These are phyloP conservation scores for Monosporascus cannonballus DNA, from an alignment of 2,329 filamentous ascomycete genomes.

Conservation along the genomic window DNA sequence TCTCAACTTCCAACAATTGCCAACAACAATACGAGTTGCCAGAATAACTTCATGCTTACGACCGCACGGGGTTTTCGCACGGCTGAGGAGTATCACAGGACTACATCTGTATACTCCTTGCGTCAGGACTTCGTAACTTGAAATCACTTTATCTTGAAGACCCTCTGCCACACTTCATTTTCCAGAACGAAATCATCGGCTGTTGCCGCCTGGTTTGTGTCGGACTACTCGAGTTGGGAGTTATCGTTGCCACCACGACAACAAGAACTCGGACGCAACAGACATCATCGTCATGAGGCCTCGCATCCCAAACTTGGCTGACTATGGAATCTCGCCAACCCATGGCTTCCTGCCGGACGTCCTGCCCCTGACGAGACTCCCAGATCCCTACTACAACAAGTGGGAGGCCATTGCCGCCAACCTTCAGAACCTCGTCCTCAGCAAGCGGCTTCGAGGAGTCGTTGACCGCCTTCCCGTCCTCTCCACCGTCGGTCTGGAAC, in stretches of 20 bases:
- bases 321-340: conserved; percentile 73
- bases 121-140: conserved; percentile 44
- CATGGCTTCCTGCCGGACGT: conserved; percentile 86
- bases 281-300: conserved; percentile 43
- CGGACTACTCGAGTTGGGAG: too few relatives aligned
- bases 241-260: too few relatives aligned
- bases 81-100: conserved; percentile 59
- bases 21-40: conserved; percentile 1
- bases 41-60: conserved; percentile 29
- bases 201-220: too few relatives aligned
- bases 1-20: neutral
- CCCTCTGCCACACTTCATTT: conserved; percentile 3
- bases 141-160: neutral
- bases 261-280: too few relatives aligned
- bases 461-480: conserved; percentile 79
- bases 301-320: conserved; percentile 56
- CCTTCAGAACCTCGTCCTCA: conserved; percentile 80
- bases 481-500: conserved; percentile 72
- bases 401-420: conserved; percentile 88
- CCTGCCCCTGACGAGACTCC: conserved; percentile 71
- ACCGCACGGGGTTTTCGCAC: conserved; percentile 35
- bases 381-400: conserved; percentile 87
- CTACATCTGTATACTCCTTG: conserved; percentile 57
- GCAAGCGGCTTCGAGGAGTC: conserved; percentile 71
- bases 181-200: neutral